Evolutionary conservation across 192 early-diverging fungal species (phyloP).

Genomic region (Tieghemiomyces parasiticus): DNA sequence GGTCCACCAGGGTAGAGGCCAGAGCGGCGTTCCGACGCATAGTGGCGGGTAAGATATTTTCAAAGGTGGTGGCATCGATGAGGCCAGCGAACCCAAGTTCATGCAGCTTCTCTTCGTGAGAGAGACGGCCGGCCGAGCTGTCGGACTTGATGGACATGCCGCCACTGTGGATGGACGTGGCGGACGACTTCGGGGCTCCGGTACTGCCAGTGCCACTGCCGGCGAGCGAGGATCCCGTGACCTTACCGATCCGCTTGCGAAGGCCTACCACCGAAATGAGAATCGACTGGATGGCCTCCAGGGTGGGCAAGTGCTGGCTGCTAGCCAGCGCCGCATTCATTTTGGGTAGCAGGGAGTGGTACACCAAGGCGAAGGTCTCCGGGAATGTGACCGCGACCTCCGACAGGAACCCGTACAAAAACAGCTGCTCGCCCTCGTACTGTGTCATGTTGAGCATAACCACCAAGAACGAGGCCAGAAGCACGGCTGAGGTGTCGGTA

Average conservation of each 20-base stretch:
- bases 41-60: background rate
- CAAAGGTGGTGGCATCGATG: conserved; percentile 2
- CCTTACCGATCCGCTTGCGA: conserved; percentile 8
- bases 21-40: background rate
- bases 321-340: conserved; percentile 55
- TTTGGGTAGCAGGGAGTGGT: conserved; percentile 52
- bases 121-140: background rate
- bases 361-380: conserved; percentile 59
- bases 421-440: conserved; percentile 51
- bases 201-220: conserved; percentile 19
- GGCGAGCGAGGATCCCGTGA: conserved; percentile 16
- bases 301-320: conserved; percentile 42
- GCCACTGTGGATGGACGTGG: conserved; percentile 18
- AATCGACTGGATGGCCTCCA: conserved; percentile 58
- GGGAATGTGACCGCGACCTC: conserved; percentile 55
- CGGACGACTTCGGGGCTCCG: conserved; percentile 29
- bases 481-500: conserved; percentile 41
- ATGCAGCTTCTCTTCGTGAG: conserved; percentile 22
- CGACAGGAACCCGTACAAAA: conserved; percentile 60
- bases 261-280: conserved; percentile 42
- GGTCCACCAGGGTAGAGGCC: conserved; percentile 3
- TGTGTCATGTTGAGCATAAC: conserved; percentile 58
- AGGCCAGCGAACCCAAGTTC: conserved; percentile 4
- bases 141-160: conserved; percentile 14
- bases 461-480: conserved; percentile 49